Base-by-base conservation (phyloP, 768 basidiomycete species). In the Rhizopogon sp. region DNA sequence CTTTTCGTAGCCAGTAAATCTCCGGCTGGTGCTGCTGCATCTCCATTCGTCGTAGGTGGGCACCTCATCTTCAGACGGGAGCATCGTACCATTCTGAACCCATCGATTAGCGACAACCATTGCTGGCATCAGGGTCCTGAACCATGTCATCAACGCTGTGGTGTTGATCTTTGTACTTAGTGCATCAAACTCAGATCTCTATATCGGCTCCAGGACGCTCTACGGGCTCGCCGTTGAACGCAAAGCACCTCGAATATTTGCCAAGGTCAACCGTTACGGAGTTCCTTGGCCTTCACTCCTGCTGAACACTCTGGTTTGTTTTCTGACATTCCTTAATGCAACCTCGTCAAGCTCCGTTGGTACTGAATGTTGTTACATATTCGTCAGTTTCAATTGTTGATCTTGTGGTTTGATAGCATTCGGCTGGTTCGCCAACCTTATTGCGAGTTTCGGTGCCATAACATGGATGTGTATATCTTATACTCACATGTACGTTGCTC, bases 281-380 rank as follows among this genome's bases (percentile, higher is more conserved):
- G 69, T 70, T 17, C 70, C 70, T 29, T 56, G 54, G 52, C 56
- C 35, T n/a, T 71, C 82, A 5, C 69, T 85, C 40, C 66, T 79
- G 11, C 57, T 83, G 17, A 85, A 83, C 65, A 79, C 79, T 1
- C 54, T 67, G 5, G 82, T 86, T 67, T 83, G 83, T 61, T 70
- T 68, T 22, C 70, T 86, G 28, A 83, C 81, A 1, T 88, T 80
- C 70, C 71, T 84, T 52, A 83, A 83, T 53, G 79, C 81, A 33
- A 72, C 66, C 8, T 71, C 76, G 0, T 78, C 79, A 2, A 74
- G 77, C 60, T 76, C 78, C 6, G 75, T 78, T 70, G 82, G 80
- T 81, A 54, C 60, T 20, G 17, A 14, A 35, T 16, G 4, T 9
- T 35, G 33, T 33, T 33, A 33, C 16, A 10, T 49, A 35, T 35